Conservation (phyloP, 441 rosid species). For the Euphorbia corollata region DNA sequence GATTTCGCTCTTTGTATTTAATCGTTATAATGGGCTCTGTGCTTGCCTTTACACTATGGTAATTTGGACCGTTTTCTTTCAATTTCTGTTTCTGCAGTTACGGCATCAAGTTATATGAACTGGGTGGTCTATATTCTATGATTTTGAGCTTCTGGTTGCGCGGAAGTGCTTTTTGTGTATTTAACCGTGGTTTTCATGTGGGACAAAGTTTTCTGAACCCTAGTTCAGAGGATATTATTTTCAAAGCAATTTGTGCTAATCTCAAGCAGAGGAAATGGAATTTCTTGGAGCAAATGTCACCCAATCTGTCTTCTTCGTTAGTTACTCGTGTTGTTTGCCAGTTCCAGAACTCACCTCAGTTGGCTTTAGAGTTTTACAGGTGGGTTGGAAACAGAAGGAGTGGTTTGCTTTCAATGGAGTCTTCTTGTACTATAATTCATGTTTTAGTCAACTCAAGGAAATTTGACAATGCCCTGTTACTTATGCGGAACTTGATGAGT, state of each 20-base stretch:
- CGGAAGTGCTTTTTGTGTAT: conserved; percentile 25
- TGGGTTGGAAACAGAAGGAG: conserved; percentile 35
- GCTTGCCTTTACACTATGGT: not conserved
- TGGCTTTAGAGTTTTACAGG: conserved; percentile 52
- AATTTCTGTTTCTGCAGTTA: conserved; percentile 18
- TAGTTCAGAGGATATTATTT: conserved; percentile 37
- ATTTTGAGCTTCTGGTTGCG: conserved; percentile 25
- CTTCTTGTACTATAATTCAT: conserved; percentile 45
- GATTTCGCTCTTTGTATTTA: not conserved
- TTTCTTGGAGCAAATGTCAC: conserved; percentile 34
- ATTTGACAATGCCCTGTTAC: conserved; percentile 39
- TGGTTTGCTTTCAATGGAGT: conserved; percentile 26
- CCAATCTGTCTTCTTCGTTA: conserved; percentile 36
- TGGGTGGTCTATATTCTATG: conserved; percentile 27
- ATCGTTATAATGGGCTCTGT: not conserved
- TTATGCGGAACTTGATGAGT: conserved; percentile 40
- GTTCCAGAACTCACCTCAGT: conserved; percentile 45
- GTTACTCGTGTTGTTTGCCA: conserved; percentile 42
- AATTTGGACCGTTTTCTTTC: not conserved
- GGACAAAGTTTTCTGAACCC: conserved; percentile 37
- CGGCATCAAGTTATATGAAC: conserved; percentile 16
- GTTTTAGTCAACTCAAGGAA: conserved; percentile 40
- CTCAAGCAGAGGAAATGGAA: conserved; percentile 60
- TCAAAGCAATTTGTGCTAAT: conserved; percentile 47
- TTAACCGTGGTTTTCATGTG: conserved; percentile 38